Base-by-base conservation (phyloP, 768 basidiomycete species). In the Gelatoporia subvermispora region DNA sequence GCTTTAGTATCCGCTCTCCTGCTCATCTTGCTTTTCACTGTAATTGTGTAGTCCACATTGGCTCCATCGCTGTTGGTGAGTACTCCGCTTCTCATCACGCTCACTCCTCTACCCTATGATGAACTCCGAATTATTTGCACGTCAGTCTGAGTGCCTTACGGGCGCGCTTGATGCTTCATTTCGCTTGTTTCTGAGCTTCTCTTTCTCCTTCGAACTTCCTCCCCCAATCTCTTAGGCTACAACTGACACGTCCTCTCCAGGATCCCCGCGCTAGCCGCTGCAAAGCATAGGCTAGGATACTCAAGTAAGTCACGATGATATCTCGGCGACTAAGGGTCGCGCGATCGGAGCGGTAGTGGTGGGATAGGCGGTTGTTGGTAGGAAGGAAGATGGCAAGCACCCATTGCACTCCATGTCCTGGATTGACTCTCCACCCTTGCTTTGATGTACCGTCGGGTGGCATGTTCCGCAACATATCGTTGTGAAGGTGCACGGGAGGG, bases 81-180 rank as follows among this genome's bases (percentile, higher is more conserved):
- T 48, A 13, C 35, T 21, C 8, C 22, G 21, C 5, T 43, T 24
- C 28, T 13, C 28, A 31, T 13, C 28, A 31, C 28, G 13, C 7
- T 31, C 13, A 13, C 28, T 31, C 28, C 28, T 20, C 16, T 20
- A 15, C 34, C 15, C 37, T 28, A 16, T 34, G 53, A 47, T 52
- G 50, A 48, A 31, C 38, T 25, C 53, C 53, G 9, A 56, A 56
- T 37, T 53, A 68, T 72, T 72, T 73, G 71, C 72, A 73, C 70
- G 69, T 74, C 72, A 70, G 72, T 64, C 71, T 68, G 72, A 74
- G 58, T 54, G 52, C 40, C 35, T 39, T 28, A 53, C 18, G 34
- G 48, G 41, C 49, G 47, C 42, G 40, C 16, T 40, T 25, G 52
- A 61, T 50, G 56, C 35, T 17, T 34, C 24, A 13, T 25, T 21